Base-by-base conservation (phyloP, 192 early-diverging fungal species). In the Rhizophagus sp. region DNA sequence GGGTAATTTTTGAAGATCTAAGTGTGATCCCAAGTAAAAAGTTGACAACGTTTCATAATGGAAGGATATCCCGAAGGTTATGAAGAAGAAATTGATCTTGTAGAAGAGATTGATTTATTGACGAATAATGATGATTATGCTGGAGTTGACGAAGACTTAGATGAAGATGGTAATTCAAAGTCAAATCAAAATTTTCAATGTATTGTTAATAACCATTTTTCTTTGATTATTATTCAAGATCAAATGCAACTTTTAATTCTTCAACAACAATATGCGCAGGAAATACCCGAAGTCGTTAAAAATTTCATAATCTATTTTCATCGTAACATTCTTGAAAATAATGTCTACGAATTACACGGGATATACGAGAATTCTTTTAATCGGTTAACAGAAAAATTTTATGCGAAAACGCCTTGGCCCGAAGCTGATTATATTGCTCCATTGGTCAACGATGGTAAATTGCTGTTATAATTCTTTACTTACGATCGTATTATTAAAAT, bases 331-430 rank as follows among this genome's bases (percentile, higher is more conserved):
- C 81, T 90, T 62, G 94, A 93, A 84, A 91, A 91, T 86, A 95
- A 93, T 78, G 91, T 92, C 36, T 93, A 92, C 84, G 97, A 98
- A 74, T 88, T 98, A 57, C 88, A 94, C 78, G 88, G 90, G 71
- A 93, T 94, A 82, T 98, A 97, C 81, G 97, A 97, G 81, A 92
- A 88, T 80, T 91, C 94, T 67, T 98, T 97, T 89, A 93, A 93
- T 84, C 92, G 93, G 78, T 88, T 97, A 33, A 96, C 96, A 24
- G 95, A 98, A 75, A 93, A 96, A 88, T 97, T 91, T 88, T 98
- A 93, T 83, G 84, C 88, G 34, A 97, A 98, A 88, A 83, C 88
- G 68, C 81, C 93, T 22, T 98, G 97, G 97, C 97, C 97, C 30
- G 93, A 95, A 78, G 92, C 95, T 33, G 93, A 95, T 80, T 88